Base-by-base conservation (phyloP, 768 basidiomycete genomes). In the Tricholoma sp. region DNA sequence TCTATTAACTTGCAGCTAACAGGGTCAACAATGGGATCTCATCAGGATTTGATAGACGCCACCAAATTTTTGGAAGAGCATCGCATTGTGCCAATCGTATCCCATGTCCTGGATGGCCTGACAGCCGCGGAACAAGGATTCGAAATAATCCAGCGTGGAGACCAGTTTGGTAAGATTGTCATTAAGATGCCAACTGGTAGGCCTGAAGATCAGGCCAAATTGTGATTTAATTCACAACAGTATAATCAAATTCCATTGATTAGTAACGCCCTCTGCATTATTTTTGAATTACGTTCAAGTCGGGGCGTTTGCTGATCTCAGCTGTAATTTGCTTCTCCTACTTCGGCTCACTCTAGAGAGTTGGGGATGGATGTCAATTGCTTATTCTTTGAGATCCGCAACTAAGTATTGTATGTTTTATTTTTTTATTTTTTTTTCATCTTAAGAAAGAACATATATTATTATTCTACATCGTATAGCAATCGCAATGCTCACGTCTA, bases 11-110 rank as follows among this genome's bases (percentile, higher is more conserved):
- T n/a, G n/a, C 46, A 52, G 39, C 21, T 45, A 57, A 11, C 45
- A 91, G 91, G 90, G 34, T 89, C 89, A 1, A 91, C 86, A 24
- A 91, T 94, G 90, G 91, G 90, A 16, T 91, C 90, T 7, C 82
- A 78, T 62, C 76, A 82, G 55, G 91, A 94, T 71, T 76, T 94
- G 57, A 68, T 78, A 53, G 83, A 84, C 31, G 90, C 89, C 19
- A 90, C 89, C 0, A 68, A 72, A 12, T 93, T 94, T 71, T 69
- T 93, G 21, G 71, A 75, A 3, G 69, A 84, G 64, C 84, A 91
- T 60, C 76, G 74, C 47, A 85, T 94, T 57, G 74, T 82, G 1
- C 91, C 91, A 2, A 74, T 87, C 50, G 81, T 93, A 1, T 86
- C 88, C 7, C 78, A 83, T 59, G 79, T 91, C 24, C 66, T 91